Conservation (phyloP, 495 filamentous ascomycete species). For the Extremus antarcticus region DNA sequence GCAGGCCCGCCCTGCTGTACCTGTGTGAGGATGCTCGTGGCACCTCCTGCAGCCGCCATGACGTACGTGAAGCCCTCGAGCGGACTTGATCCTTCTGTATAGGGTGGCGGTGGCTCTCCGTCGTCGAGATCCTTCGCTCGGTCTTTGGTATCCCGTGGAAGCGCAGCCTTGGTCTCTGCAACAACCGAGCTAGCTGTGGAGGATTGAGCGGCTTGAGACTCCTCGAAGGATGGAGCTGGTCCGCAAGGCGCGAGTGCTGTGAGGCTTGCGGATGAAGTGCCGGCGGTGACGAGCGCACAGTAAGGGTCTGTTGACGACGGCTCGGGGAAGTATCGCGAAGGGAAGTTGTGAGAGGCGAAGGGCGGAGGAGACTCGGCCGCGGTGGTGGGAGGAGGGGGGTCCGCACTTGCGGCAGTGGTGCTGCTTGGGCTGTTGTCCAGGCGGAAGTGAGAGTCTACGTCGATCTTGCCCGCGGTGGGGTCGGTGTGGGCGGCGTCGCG, state of each 20-base stretch:
- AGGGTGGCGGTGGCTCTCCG: slow-evolving; percentile 86
- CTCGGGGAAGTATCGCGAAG: slow-evolving; percentile 29
- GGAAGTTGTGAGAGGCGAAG: slow-evolving; percentile 54
- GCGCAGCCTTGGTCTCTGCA: slow-evolving; percentile 74
- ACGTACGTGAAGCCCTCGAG: slow-evolving; percentile 90
- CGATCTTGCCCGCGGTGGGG: slow-evolving; percentile 8
- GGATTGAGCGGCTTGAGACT: slow-evolving; percentile 27
- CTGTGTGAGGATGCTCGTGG: slow-evolving; percentile 97
- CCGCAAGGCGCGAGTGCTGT: slow-evolving; percentile 43
- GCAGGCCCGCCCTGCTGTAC: slow-evolving; percentile 82
- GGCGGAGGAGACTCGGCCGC: slow-evolving; percentile 49
- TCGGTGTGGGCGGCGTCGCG: slow-evolving; percentile 13
- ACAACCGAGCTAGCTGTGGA: slow-evolving; percentile 24
- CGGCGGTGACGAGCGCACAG: slow-evolving; percentile 42
- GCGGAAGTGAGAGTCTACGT: slow-evolving; percentile 41
- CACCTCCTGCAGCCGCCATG: slow-evolving; percentile 93
- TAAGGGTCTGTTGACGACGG: slow-evolving; percentile 40
- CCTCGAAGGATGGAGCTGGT: slow-evolving; percentile 27
- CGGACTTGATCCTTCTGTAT: slow-evolving; percentile 87
- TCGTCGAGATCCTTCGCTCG: slow-evolving; percentile 68
- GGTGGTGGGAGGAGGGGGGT: too few species aligned
- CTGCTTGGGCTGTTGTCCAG: slow-evolving; percentile 26
- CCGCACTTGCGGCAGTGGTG: background rate
- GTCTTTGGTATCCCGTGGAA: slow-evolving; percentile 68
- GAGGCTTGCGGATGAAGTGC: slow-evolving; percentile 30